Conservation (phyloP, 768 basidiomycete genomes). For the Fomitopsis pulvina region DNA sequence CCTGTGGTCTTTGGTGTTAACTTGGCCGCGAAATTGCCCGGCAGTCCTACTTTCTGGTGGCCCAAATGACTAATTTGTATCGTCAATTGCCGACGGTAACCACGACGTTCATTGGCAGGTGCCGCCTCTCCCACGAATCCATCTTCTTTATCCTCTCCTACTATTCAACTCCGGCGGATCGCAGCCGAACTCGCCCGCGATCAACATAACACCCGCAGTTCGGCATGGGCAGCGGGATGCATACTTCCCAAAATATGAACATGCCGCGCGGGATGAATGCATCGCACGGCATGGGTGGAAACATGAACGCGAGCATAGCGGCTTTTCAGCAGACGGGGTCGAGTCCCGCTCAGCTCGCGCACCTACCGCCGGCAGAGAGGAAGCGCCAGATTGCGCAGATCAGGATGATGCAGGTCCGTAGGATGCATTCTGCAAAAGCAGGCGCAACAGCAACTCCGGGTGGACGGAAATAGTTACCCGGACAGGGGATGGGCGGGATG, state of each 20-base stretch:
- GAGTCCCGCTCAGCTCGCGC: constrained; percentile 13
- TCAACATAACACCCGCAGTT: not conserved
- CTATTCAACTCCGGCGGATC: constrained; percentile 5
- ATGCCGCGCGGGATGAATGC: not conserved
- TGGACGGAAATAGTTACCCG: not conserved
- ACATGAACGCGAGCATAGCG: not conserved
- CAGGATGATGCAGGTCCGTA: constrained; percentile 24
- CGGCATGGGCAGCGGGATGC: too few species aligned
- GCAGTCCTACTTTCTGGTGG: too few species aligned
- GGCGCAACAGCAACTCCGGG: constrained; percentile 3
- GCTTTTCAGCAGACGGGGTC: not conserved
- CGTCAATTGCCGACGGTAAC: too few species aligned
- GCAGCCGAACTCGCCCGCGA: constrained; percentile 1
- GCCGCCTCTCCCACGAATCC: not conserved
- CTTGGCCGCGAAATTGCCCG: too few species aligned
- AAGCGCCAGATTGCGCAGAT: constrained; percentile 1
- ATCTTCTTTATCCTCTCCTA: constrained; percentile 4
- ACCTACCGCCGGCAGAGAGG: constrained; percentile 26
- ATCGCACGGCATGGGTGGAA: constrained; percentile 3
- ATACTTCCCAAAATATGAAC: too few species aligned
- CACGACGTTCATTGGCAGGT: too few species aligned
- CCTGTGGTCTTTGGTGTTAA: constrained; percentile 11
- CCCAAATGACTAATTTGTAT: too few species aligned
- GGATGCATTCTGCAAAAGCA: constrained; percentile 14
- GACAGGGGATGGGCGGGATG: constrained; percentile 1